Conservation (phyloP, 78 protist species). For the Chrysochromulina tobinii region DNA sequence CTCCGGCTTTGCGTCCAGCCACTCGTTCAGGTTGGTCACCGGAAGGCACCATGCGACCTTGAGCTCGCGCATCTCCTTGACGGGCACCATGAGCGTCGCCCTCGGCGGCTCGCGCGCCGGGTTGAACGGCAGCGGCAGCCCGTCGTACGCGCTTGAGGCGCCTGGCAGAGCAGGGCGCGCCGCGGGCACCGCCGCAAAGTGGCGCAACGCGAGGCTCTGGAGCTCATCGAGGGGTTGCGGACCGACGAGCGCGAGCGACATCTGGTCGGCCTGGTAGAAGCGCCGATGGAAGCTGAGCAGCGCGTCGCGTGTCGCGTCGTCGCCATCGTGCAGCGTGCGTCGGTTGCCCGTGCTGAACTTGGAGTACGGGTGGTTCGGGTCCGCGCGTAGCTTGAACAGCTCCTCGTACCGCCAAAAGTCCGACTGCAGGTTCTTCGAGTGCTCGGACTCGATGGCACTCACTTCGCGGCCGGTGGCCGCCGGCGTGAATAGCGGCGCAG, state of each 20-base stretch:
- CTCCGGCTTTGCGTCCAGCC: too few species aligned
- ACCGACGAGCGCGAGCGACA: neutral
- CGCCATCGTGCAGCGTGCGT: neutral
- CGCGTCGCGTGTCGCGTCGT: neutral
- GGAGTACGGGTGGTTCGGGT: neutral
- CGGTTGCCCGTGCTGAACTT: constrained; percentile 17
- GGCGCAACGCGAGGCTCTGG: neutral
- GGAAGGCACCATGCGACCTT: neutral
- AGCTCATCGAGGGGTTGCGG: constrained; percentile 6
- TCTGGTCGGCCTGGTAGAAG: neutral
- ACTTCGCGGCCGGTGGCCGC: neutral
- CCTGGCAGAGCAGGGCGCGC: neutral
- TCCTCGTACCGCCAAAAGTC: neutral
- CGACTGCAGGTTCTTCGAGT: neutral
- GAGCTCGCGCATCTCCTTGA: neutral
- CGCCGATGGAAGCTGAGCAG: neutral
- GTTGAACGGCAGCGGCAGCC: too few species aligned
- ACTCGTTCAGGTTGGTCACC: neutral
- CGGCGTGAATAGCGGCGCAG: constrained; percentile 6
- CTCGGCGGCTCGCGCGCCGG: too few species aligned
- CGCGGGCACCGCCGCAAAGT: neutral
- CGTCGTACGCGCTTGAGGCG: neutral
- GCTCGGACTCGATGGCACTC: constrained; percentile 12
- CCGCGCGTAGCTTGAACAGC: neutral
- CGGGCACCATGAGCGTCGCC: neutral